Percentiles rank a stretch among this genome's conserved stretches.
These are phyloP conservation scores for Eucalyptus rudis DNA, from an alignment of 345 rosid species.

Conservation along the genomic window DNA sequence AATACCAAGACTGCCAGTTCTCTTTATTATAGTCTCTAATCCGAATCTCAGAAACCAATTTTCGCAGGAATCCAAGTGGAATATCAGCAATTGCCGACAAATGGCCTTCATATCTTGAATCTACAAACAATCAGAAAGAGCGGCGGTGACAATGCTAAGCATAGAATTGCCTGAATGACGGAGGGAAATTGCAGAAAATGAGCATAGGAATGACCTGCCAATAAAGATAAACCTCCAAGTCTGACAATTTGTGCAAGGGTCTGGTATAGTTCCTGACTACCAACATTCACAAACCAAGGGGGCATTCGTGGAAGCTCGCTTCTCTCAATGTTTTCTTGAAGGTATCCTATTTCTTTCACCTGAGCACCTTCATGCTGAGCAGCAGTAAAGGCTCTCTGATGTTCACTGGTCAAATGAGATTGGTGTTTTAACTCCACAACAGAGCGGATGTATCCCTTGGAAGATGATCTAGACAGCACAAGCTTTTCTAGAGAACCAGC, in stretches of 20 bases:
- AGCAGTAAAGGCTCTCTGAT: conserved; percentile 6
- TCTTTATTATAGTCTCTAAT: conserved; percentile 47
- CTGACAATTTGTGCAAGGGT: conserved; percentile 78
- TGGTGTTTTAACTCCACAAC: conserved; percentile 58
- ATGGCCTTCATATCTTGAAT: conserved; percentile 37
- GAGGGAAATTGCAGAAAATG: not conserved
- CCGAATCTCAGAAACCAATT: conserved; percentile 66
- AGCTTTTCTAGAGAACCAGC: conserved; percentile 69
- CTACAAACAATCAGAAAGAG: conserved; percentile 30
- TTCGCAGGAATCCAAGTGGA: conserved; percentile 50
- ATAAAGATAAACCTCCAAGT: conserved; percentile 75
- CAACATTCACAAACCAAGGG: conserved; percentile 76
- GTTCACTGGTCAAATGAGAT: conserved; percentile 9
- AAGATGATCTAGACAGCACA: conserved; percentile 40
- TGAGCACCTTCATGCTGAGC: conserved; percentile 16
- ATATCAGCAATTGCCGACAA: conserved; percentile 64
- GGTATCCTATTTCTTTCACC: conserved; percentile 6
- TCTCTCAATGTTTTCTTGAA: conserved; percentile 8
- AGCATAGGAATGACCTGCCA: conserved; percentile 59
- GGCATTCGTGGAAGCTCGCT: conserved; percentile 65
- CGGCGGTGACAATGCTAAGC: not conserved
- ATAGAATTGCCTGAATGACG: conserved; percentile 1
- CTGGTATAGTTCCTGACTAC: conserved; percentile 57
- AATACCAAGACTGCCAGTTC: conserved; percentile 79
- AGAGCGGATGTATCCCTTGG: conserved; percentile 64